These are phyloP conservation scores for Ogataea corticis DNA, from an alignment of 805 yeast species.

Conservation along the genomic window DNA sequence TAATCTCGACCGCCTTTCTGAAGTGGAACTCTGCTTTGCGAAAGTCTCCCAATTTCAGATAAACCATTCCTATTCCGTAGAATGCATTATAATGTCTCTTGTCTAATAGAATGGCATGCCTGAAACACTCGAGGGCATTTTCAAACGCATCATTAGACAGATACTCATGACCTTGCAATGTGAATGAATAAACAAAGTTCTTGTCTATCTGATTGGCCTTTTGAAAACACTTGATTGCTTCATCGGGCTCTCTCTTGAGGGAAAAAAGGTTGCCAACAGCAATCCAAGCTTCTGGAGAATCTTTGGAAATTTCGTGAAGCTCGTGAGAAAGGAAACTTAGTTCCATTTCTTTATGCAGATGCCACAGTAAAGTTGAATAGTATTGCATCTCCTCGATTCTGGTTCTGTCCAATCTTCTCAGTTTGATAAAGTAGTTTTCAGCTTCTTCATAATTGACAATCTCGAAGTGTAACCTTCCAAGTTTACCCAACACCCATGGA, in stretches of 20 bases:
- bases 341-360: slow-evolving; percentile 75
- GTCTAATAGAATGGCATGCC: slow-evolving; percentile 75
- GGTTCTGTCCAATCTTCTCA: slow-evolving; percentile 73
- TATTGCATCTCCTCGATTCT: slow-evolving; percentile 87
- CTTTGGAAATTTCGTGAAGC: slow-evolving; percentile 60
- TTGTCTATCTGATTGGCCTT: slow-evolving; percentile 66
- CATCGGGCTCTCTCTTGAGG: slow-evolving; percentile 78
- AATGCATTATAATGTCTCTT: slow-evolving; percentile 89
- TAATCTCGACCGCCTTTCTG: slow-evolving; percentile 81
- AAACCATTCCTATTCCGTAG: slow-evolving; percentile 95
- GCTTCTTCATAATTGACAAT: slow-evolving; percentile 82
- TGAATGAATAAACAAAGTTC: slow-evolving; percentile 81
- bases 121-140: slow-evolving; percentile 79
- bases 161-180: slow-evolving; percentile 91
- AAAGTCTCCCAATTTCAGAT: slow-evolving; percentile 80
- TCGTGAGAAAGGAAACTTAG: slow-evolving; percentile 84
- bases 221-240: slow-evolving; percentile 83
- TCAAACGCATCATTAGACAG: slow-evolving; percentile 88
- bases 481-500: slow-evolving; percentile 81
- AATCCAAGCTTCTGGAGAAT: slow-evolving; percentile 85
- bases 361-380: slow-evolving; percentile 91
- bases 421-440: slow-evolving; percentile 56
- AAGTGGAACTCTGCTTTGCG: slow-evolving; percentile 84
- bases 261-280: slow-evolving; percentile 88
- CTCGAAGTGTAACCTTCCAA: slow-evolving; percentile 85